Percentiles rank a stretch among this genome's conserved stretches.
phyloP scores from a whole-genome alignment of 768 basidiomycete genomes.

The Lentinula edodes region DNA sequence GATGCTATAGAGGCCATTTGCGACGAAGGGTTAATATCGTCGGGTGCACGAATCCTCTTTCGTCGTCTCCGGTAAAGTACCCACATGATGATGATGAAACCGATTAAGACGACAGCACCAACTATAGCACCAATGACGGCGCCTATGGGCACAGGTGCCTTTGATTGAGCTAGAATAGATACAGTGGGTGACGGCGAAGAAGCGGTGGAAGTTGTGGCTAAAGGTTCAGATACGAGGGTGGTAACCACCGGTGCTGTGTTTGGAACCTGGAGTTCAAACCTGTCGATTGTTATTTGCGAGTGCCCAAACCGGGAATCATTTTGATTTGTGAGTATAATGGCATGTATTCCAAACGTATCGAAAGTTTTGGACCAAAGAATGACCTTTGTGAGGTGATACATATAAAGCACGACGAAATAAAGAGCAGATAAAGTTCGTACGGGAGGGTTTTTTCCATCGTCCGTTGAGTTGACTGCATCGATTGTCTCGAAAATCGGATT shows the following conservation, averaged over 20 bases:
- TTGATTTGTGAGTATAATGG: conserved; percentile 23
- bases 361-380: conserved; percentile 19
- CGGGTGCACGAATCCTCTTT: not conserved
- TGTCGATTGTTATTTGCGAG: conserved; percentile 24
- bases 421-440: conserved; percentile 11
- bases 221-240: not conserved
- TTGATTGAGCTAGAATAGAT: not conserved
- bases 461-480: conserved; percentile 22
- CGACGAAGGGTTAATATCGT: not conserved
- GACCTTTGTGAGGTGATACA: conserved; percentile 11
- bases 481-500: conserved; percentile 17
- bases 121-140: conserved; percentile 36
- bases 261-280: conserved; percentile 18
- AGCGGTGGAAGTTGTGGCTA: not conserved
- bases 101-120: conserved; percentile 28
- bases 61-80: conserved; percentile 13
- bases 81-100: conserved; percentile 18
- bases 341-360: conserved; percentile 17
- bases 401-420: not conserved
- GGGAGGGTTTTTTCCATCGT: conserved; percentile 24
- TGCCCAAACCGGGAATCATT: conserved; percentile 17
- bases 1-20: no score
- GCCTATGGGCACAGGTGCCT: conserved; percentile 16
- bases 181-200: conserved; percentile 1
- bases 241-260: not conserved